Base-by-base conservation (phyloP, 805 yeast species). In the Wickerhamiella occidentalis region DNA sequence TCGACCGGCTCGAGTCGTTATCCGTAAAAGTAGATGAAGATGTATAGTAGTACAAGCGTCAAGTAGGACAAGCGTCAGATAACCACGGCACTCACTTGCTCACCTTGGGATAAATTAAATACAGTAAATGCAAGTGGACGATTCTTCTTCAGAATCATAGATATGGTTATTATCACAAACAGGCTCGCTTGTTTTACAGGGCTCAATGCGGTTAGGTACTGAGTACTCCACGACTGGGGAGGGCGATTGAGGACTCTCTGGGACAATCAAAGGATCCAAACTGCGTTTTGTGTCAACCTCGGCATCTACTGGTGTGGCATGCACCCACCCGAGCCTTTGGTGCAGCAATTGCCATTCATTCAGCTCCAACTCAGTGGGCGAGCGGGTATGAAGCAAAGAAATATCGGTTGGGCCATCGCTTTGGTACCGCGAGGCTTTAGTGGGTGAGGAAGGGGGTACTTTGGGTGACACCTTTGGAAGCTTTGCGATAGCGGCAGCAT, bases 271-370 rank as follows among this genome's bases (percentile, higher is more conserved):
- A n/a, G n/a, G n/a, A n/a, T n/a, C n/a, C n/a, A n/a, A n/a, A n/a
- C n/a, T n/a, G n/a, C n/a, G n/a, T n/a, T n/a, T n/a, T n/a, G n/a
- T n/a, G n/a, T n/a, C n/a, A n/a, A n/a, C n/a, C n/a, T n/a, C n/a
- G n/a, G n/a, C n/a, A n/a, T n/a, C n/a, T n/a, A n/a, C n/a, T n/a
- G n/a, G n/a, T n/a, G n/a, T n/a, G n/a, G n/a, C n/a, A n/a, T n/a
- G n/a, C n/a, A n/a, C 33, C 33, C 33, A 29, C n/a, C 38, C 38
- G 11, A 45, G 35, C 30, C 47, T 28, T 17, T 45, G 25, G n/a
- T 45, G 47, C 33, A 45, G 12, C 12, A 45, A 13, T 3, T 36
- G 40, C 35, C 26, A 26, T 18, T 45, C 40, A 11, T 22, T 19
- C 6, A 9, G 19, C 21, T 22, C 38, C 18, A 45, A 28, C 6